Evolutionary conservation across 1,284 basidiomycete genomes (phyloP).

Genomic region (Ustilago nuda): DNA sequence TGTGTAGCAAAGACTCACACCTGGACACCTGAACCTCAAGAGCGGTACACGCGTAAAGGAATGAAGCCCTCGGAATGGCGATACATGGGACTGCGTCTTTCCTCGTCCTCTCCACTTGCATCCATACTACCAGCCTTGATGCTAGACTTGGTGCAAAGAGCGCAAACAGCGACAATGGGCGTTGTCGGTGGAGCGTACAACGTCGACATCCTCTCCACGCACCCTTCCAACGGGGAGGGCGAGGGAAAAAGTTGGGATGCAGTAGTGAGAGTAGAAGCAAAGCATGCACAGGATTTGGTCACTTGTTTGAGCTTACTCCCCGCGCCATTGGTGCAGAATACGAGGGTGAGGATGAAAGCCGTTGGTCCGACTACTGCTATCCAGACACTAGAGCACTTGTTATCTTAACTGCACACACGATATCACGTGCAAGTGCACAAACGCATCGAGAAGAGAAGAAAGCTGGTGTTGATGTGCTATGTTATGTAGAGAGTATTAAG

Average conservation of each 20-base stretch:
- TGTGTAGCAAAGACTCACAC: constrained; percentile 11
- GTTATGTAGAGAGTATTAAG: not conserved
- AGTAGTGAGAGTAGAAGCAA: constrained; percentile 22
- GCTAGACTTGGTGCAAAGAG: constrained; percentile 25
- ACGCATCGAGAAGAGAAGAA: not conserved
- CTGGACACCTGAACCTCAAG: not conserved
- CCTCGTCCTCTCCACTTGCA: not conserved
- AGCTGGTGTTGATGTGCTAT: not conserved
- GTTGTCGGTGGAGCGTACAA: constrained; percentile 41
- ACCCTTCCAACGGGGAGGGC: not conserved
- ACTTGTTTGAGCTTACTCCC: constrained; percentile 31
- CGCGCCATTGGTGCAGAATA: constrained; percentile 10
- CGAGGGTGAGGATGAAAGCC: constrained; percentile 14
- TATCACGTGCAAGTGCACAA: not conserved
- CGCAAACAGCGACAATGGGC: constrained; percentile 42
- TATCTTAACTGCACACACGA: not conserved
- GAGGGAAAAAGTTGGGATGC: constrained; percentile 16
- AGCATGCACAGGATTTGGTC: constrained; percentile 28
- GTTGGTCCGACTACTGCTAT: constrained; percentile 35
- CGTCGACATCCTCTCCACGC: constrained; percentile 51
- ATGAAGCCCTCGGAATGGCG: constrained; percentile 41
- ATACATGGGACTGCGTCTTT: constrained; percentile 28
- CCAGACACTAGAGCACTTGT: constrained; percentile 24
- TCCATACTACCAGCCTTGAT: constrained; percentile 25
- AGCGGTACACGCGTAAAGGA: constrained; percentile 32